These are phyloP conservation scores for Sarcodon sp. DNA, from an alignment of 768 basidiomycete species.

Conservation along the genomic window DNA sequence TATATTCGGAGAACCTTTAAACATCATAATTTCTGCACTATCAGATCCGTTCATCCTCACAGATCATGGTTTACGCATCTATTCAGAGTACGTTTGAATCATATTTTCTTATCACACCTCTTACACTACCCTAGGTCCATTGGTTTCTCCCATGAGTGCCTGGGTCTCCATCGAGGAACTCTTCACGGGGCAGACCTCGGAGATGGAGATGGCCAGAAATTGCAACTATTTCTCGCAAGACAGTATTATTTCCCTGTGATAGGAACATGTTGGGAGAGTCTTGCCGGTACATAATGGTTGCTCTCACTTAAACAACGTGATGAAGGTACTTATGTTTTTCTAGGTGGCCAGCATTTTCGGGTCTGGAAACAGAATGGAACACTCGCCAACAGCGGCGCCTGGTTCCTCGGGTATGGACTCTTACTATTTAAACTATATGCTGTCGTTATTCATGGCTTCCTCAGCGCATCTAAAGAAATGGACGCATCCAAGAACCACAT, in stretches of 20 bases:
- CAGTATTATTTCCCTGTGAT: slow-evolving; percentile 69
- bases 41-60: slow-evolving; percentile 77
- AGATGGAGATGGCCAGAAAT: slow-evolving; percentile 62
- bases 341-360: slow-evolving; percentile 81
- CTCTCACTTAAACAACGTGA: not conserved
- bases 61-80: slow-evolving; percentile 53
- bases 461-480: slow-evolving; percentile 65
- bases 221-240: slow-evolving; percentile 60
- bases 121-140: slow-evolving; percentile 39
- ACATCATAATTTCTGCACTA: slow-evolving; percentile 65
- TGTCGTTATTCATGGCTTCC: not conserved
- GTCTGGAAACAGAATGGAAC: slow-evolving; percentile 87
- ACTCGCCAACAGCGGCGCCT: slow-evolving; percentile 56
- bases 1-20: slow-evolving; percentile 67
- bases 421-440: not conserved
- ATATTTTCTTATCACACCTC: not conserved
- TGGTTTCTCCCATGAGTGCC: slow-evolving; percentile 73
- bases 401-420: slow-evolving; percentile 68
- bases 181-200: slow-evolving; percentile 74
- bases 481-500: slow-evolving; percentile 55
- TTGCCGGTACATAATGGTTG: slow-evolving; percentile 20
- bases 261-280: slow-evolving; percentile 85
- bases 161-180: slow-evolving; percentile 66
- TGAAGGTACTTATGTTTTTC: not conserved
- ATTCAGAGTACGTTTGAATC: slow-evolving; percentile 40